Conservation (phyloP, 176 grass and related monocot species). For the Avena atlantica region DNA sequence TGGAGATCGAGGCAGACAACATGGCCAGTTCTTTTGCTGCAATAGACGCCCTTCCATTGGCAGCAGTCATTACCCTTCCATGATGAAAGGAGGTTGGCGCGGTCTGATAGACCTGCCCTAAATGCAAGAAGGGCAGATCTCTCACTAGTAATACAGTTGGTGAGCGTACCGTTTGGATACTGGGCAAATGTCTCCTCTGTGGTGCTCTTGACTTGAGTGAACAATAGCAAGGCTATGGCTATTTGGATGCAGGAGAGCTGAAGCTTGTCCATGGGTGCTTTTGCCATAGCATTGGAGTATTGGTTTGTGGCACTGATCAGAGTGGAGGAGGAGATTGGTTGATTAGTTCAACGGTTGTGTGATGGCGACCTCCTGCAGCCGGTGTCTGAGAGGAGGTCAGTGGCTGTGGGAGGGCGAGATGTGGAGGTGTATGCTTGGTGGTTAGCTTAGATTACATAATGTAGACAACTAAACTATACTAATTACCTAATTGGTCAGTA, state of each 20-base stretch:
- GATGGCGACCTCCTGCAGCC: not conserved
- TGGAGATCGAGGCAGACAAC: not conserved
- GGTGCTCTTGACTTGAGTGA: not conserved
- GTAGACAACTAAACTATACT: too few relatives aligned
- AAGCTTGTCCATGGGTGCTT: not conserved
- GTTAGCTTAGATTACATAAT: too few relatives aligned
- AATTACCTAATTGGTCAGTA: too few relatives aligned
- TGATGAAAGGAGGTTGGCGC: too few relatives aligned
- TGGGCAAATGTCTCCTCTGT: not conserved
- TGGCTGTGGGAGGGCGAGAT: too few relatives aligned
- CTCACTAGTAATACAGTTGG: not conserved
- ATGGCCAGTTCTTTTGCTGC: not conserved
- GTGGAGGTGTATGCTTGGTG: too few relatives aligned
- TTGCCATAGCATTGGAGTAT: not conserved
- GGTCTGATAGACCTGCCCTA: too few relatives aligned
- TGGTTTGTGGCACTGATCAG: too few relatives aligned
- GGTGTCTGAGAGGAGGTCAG: not conserved
- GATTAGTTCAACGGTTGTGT: not conserved
- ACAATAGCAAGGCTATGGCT: too few relatives aligned
- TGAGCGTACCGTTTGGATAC: not conserved
- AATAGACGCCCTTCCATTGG: not conserved
- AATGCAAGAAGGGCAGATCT: not conserved
- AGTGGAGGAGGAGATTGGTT: not conserved
- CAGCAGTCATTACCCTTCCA: too few relatives aligned
- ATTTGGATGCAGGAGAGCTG: too few relatives aligned